Base-by-base conservation (phyloP, 345 rosid genomes). In the Eucalyptus marginata region DNA sequence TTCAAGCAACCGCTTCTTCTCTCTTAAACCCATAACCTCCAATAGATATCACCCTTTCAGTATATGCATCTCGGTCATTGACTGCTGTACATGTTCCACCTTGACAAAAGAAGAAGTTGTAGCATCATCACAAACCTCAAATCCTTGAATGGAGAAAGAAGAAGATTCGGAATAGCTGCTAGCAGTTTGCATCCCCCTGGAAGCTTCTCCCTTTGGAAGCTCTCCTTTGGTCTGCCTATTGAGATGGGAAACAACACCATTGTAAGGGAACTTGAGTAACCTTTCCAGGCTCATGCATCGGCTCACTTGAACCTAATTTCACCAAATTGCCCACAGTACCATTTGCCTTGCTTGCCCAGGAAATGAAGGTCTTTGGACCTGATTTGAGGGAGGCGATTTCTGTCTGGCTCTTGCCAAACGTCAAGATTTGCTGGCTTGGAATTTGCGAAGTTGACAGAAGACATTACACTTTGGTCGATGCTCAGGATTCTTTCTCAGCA, bases 91-190 rank as follows among this genome's bases (percentile, higher is more conserved):
- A 86, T 92, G 92, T 86, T 94, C 96, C 20, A 90, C 79, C 97
- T 89, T 88, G 92, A 90, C 95, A 86, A 91, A 88, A 91, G 92
- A 92, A 80, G 96, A 96, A 66, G 96, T 94, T 88, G 94, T 92
- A 68, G 96, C 97, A 91, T 95, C 96, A 90, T 96, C 98, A 90
- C 95, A 94, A 87, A 93, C 93, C 91, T 97, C 98, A 91, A 93
- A 93, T 50, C 96, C 95, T 90, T 96, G 98, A 92, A 94, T 91
- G 88, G 98, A 96, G 89, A 96, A 86, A 7, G 98, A 93, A 92
- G 98, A 95, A 6, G 97, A 95, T 88, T 94, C 93, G 10, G 97
- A 96, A 88, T 94, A 95, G 91, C 95, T 94, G 92, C 97, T 94
- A 86, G 94, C 96, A 87, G 97, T 92, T 91, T 94, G 98, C 90